A percentile compares a stretch with the other conserved stretches of the same genome.
Evolutionary conservation across 306 rosid species (phyloP).

Genomic region (Hylodesmum podocarpum): DNA sequence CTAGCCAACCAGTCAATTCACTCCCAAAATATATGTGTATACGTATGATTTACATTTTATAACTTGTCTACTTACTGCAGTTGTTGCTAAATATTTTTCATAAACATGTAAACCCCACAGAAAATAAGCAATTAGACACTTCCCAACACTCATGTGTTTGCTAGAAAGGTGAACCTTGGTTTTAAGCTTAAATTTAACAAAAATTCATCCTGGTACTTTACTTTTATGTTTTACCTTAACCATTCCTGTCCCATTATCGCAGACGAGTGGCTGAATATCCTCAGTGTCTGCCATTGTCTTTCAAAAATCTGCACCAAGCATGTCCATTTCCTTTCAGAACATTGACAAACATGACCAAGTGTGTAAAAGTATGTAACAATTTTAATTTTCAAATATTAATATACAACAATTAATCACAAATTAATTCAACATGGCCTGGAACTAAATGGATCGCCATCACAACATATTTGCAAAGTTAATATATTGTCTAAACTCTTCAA

Average conservation of each 20-base stretch:
- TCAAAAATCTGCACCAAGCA: conserved; percentile 36
- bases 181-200: too few relatives aligned
- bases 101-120: too few relatives aligned
- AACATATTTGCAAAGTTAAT: background rate
- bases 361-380: background rate
- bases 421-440: too few relatives aligned
- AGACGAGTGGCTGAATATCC: conserved; percentile 93
- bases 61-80: too few relatives aligned
- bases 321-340: too few relatives aligned
- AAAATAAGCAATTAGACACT: too few relatives aligned
- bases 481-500: background rate
- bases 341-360: background rate
- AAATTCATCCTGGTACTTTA: background rate
- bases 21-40: too few relatives aligned
- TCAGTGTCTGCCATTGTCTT: conserved; percentile 72
- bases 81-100: too few relatives aligned
- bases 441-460: background rate
- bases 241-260: conserved; percentile 95
- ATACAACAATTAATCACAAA: background rate
- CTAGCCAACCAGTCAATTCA: too few relatives aligned
- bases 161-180: too few relatives aligned
- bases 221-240: conserved; percentile 58
- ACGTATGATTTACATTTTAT: too few relatives aligned
- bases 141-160: too few relatives aligned
- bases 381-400: background rate